These are phyloP conservation scores for Teratosphaeria destructans DNA, from an alignment of 2,329 filamentous ascomycete species.

Conservation along the genomic window DNA sequence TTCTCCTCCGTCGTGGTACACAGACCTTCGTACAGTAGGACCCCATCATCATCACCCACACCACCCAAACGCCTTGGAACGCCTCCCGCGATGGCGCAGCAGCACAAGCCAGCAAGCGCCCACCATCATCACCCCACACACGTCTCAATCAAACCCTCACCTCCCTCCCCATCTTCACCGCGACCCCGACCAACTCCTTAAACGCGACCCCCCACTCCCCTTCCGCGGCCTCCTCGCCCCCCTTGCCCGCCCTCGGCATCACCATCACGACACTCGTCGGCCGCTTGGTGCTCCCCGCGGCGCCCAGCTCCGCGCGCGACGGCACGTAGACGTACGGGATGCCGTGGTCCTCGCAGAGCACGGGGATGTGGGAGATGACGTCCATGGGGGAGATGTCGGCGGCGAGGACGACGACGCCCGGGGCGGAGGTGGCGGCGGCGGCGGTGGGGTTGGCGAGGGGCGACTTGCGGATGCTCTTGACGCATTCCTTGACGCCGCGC, in stretches of 20 bases:
- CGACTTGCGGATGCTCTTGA: conserved; percentile 95
- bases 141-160: conserved; percentile 37
- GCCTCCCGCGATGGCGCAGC: no score
- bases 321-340: conserved; percentile 94
- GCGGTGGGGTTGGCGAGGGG: conserved; percentile 52
- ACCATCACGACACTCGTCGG: conserved; percentile 95
- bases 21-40: no score
- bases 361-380: conserved; percentile 94
- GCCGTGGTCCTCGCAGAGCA: conserved; percentile 96
- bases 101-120: no score
- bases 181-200: conserved; percentile 50
- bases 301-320: conserved; percentile 84
- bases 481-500: conserved; percentile 96
- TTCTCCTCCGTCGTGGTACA: no score
- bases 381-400: conserved; percentile 98
- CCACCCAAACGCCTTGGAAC: no score
- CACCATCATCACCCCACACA: no score
- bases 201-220: conserved; percentile 45
- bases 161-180: conserved; percentile 47
- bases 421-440: conserved; percentile 35
- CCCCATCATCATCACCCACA: no score
- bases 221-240: conserved; percentile 29
- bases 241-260: conserved; percentile 41
- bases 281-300: conserved; percentile 87
- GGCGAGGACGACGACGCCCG: conserved; percentile 76